Base-by-base conservation (phyloP, 768 basidiomycete genomes). In the Harrya chromipes region DNA sequence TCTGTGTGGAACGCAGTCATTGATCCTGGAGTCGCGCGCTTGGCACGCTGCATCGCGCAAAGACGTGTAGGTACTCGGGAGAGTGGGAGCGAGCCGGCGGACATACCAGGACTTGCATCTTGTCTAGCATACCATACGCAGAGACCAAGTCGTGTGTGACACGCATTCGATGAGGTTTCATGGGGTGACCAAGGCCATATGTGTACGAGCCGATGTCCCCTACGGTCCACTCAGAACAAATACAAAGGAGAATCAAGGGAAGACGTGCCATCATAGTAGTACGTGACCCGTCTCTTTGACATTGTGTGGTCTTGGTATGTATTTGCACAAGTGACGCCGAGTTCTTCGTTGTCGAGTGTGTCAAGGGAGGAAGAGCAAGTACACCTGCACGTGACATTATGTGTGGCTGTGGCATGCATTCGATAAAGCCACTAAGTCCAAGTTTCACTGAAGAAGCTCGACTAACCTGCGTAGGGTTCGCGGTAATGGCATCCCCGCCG, bases 1-100 rank as follows among this genome's bases (percentile, higher is more conserved):
- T 99, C 97, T 19, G 95, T 93, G 68, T 99, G 97, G 70, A 98
- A 99, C 11, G 85, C 73, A n/a, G 90, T 87, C 88, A 99, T 88
- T 20, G 81, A 78, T 60, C 84, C 78, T 13, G 85, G 80, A 0
- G 81, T 76, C 4, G 90, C 84, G 17, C 90, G 77, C 56, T 75
- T 78, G 6, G 92, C 84, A 61, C 75, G 78, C 88, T 90, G 60
- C 2, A 10, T n/a, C n/a, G 10, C 24, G 14, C 12, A 13, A 17
- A 21, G n/a, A 31, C 39, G 31, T 19, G 20, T 48, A n/a, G 47
- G 48, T 12, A 20, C 16, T 21, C 20, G 14, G 20, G 21, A 26
- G 17, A 26, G 37, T 4, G 8, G 9, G n/a, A 10, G 8, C 1
- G 38, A 2, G 21, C 4, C 37, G 33, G 11, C 0, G 39, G 20